phyloP scores from a whole-genome alignment of 2,329 filamentous ascomycete genomes.

The Purpureocillium lavendulum region DNA sequence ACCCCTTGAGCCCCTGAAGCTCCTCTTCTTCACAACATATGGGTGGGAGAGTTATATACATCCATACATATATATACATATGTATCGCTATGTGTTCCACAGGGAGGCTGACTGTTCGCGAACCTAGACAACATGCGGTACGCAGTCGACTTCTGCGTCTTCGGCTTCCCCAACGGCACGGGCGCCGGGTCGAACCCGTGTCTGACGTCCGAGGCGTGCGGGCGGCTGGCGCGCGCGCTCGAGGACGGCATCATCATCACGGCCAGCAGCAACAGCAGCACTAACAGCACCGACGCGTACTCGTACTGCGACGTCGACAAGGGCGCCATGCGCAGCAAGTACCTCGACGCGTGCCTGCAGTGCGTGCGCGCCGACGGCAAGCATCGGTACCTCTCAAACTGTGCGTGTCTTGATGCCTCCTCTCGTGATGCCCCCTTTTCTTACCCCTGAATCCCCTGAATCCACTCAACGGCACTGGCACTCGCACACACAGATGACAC shows the following conservation, averaged over 20 bases:
- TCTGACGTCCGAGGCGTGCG: slow-evolving; percentile 42
- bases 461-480: no score
- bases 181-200: slow-evolving; percentile 36
- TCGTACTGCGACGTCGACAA: slow-evolving; percentile 37
- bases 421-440: neutral
- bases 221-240: slow-evolving; percentile 31
- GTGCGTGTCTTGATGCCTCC: slow-evolving; percentile 23
- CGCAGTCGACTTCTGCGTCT: slow-evolving; percentile 42
- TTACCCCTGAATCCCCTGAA: neutral
- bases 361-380: slow-evolving; percentile 35
- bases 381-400: slow-evolving; percentile 39
- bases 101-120: no score
- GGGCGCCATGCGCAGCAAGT: slow-evolving; percentile 20
- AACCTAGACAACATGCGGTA: slow-evolving; percentile 41
- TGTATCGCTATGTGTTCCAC: no score
- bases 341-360: slow-evolving; percentile 31
- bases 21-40: no score
- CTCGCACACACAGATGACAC: no score
- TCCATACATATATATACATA: no score
- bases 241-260: slow-evolving; percentile 24
- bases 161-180: slow-evolving; percentile 41
- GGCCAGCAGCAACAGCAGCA: slow-evolving; percentile 4
- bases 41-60: no score
- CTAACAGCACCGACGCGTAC: slow-evolving; percentile 26
- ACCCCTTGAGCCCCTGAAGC: no score